These are phyloP conservation scores for Juglanconis oblonga DNA, from an alignment of 2,329 filamentous ascomycete genomes.

Conservation along the genomic window DNA sequence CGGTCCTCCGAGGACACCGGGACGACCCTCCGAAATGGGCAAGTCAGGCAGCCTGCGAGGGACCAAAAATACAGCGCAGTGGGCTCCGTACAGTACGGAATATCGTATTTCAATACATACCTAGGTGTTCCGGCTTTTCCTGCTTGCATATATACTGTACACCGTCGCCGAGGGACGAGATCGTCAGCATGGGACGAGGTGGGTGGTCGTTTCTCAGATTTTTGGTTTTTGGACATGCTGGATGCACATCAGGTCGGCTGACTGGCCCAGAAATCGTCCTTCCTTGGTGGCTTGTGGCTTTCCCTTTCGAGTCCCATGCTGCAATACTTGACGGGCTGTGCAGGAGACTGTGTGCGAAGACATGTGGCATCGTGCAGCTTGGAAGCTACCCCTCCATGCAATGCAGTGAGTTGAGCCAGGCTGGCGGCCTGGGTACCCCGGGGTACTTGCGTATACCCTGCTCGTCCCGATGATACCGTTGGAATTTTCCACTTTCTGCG, in stretches of 20 bases:
- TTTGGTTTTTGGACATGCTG: background rate
- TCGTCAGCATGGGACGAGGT: background rate
- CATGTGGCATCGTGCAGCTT: background rate
- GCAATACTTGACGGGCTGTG: background rate
- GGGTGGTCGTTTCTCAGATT: background rate
- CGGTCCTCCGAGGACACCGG: constrained; percentile 1
- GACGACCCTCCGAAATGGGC: background rate
- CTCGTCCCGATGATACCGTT: background rate
- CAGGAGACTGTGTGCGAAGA: background rate
- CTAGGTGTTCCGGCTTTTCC: background rate
- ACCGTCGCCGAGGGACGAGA: background rate
- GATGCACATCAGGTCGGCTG: too few species aligned
- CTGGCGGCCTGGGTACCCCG: background rate
- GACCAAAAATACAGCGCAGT: background rate
- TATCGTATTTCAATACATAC: background rate
- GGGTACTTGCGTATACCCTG: background rate
- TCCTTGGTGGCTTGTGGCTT: background rate
- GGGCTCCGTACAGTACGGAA: background rate
- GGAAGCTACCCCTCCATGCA: constrained; percentile 3
- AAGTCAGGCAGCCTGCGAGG: constrained; percentile 2
- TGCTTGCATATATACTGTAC: background rate
- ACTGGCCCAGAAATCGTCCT: background rate
- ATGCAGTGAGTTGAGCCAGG: background rate
- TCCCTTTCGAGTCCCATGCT: background rate
- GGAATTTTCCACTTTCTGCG: background rate